Evolutionary conservation across 768 basidiomycete species (phyloP), one percentile per base, ranked within the genome.

Genomic region (Strobilomyces dryophilus): DNA sequence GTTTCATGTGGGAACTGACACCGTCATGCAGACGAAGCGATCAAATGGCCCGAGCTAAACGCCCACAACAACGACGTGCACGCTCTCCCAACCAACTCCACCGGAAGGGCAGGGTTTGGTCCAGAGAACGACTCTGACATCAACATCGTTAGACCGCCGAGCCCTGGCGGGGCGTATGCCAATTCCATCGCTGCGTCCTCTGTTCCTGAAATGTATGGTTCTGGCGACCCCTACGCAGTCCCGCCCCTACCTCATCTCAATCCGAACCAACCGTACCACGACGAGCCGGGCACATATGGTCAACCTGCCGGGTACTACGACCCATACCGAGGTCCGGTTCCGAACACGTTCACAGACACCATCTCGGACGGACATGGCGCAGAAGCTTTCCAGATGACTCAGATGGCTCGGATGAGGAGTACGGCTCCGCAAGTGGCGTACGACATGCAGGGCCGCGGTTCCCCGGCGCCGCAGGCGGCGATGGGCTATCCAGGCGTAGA

Each of bases 21-120:
- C 46, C 27, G 5, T 31, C 34, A 36, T 41, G 43, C 64, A 90
- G 88, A 78, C 61, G 88, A 90, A 70, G 87, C 87, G 18, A 93
- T 93, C 71, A 92, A 92, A 71, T 93, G 91, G 91, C 91, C 91
- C 4, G 91, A 93, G 62, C 78, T 92, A 35, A 89, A 91, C 66
- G 70, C 80, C 2, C 88, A 89, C 58, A 77, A 71, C 31, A 48
- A 40, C 26, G 81, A 82, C 56, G 74, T 78, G 5, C 82, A 85
- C 52, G 77, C 89, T 15, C 75, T 90, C 9, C 89, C 89, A 18
- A 81, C 85, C 1, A 74, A 81, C 50, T 78, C 81, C 52, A 85
- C 87, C 1, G 88, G 86, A 53, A 79, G 85, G 24, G 71, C 86
- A 26, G 89, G 89, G 29, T 86, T 89, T 62, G 74, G 67, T 27